Evolutionary conservation across 2,329 filamentous ascomycete species (phyloP).

Genomic region (Fusarium agapanthi): DNA sequence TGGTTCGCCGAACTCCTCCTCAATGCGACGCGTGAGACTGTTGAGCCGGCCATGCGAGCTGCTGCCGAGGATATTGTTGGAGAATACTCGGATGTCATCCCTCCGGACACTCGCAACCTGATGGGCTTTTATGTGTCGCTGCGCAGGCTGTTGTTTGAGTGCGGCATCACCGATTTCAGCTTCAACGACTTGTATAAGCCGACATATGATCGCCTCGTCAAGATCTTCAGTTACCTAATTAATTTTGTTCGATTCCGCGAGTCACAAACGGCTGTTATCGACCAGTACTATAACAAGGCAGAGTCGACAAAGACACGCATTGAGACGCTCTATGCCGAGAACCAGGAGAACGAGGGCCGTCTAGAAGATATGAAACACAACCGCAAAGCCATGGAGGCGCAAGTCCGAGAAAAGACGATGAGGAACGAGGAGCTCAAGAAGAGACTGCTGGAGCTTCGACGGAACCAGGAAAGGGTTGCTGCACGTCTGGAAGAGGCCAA

Average conservation of each 20-base stretch:
- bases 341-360: slow-evolving; percentile 84
- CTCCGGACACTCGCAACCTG: slow-evolving; percentile 87
- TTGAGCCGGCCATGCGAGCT: slow-evolving; percentile 94
- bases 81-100: slow-evolving; percentile 84
- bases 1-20: slow-evolving; percentile 95
- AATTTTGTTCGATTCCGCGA: slow-evolving; percentile 98
- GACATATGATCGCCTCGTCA: slow-evolving; percentile 87
- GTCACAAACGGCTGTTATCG: slow-evolving; percentile 87
- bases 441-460: slow-evolving; percentile 79
- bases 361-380: slow-evolving; percentile 84
- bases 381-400: slow-evolving; percentile 80
- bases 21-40: slow-evolving; percentile 90
- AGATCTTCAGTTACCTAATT: slow-evolving; percentile 97
- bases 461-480: slow-evolving; percentile 83
- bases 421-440: slow-evolving; percentile 89
- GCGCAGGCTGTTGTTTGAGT: slow-evolving; percentile 81
- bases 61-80: slow-evolving; percentile 88
- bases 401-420: slow-evolving; percentile 84
- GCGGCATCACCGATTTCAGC: slow-evolving; percentile 91
- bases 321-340: slow-evolving; percentile 84
- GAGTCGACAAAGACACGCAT: slow-evolving; percentile 88
- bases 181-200: slow-evolving; percentile 93
- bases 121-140: slow-evolving; percentile 95
- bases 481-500: slow-evolving; percentile 85
- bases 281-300: slow-evolving; percentile 91